These are phyloP conservation scores for Zalaria sp. DNA, from an alignment of 2,329 filamentous ascomycete genomes.

Conservation along the genomic window DNA sequence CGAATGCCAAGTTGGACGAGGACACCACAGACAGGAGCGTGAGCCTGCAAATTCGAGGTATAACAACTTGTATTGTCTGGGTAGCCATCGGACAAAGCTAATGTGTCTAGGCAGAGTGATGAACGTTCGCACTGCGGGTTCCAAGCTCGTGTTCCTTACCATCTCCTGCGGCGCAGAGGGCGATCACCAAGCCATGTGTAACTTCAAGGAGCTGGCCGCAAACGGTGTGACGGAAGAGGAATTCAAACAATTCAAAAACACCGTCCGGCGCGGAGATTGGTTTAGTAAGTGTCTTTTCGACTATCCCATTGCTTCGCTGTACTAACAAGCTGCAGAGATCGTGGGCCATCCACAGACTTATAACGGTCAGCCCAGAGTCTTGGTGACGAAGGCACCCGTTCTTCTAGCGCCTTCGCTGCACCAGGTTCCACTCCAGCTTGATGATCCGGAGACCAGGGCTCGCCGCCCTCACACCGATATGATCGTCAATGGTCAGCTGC, in stretches of 20 bases:
- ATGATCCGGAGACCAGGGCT: slow-evolving; percentile 57
- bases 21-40: too few relatives aligned
- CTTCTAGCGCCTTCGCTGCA: slow-evolving; percentile 68
- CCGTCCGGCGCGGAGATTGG: slow-evolving; percentile 69
- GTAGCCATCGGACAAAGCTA: too few relatives aligned
- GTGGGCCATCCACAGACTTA: slow-evolving; percentile 3
- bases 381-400: slow-evolving; percentile 42
- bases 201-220: slow-evolving; percentile 39
- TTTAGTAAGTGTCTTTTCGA: slow-evolving; percentile 46
- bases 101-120: slow-evolving; percentile 51
- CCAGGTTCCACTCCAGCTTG: slow-evolving; percentile 57
- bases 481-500: slow-evolving; percentile 55
- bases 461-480: slow-evolving; percentile 76
- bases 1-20: too few relatives aligned
- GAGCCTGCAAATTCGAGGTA: too few relatives aligned
- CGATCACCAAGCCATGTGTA: slow-evolving; percentile 63
- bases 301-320: not conserved
- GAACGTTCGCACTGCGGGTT: slow-evolving; percentile 56
- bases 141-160: slow-evolving; percentile 74
- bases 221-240: slow-evolving; percentile 23
- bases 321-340: not conserved
- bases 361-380: too few relatives aligned
- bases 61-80: too few relatives aligned
- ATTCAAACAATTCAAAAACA: slow-evolving; percentile 47
- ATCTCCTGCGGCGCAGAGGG: slow-evolving; percentile 54